A percentile compares a stretch with the other conserved stretches of the same genome.
Evolutionary conservation across 179 eudicot species (phyloP).

Genomic region (Carnegiea gigantea): DNA sequence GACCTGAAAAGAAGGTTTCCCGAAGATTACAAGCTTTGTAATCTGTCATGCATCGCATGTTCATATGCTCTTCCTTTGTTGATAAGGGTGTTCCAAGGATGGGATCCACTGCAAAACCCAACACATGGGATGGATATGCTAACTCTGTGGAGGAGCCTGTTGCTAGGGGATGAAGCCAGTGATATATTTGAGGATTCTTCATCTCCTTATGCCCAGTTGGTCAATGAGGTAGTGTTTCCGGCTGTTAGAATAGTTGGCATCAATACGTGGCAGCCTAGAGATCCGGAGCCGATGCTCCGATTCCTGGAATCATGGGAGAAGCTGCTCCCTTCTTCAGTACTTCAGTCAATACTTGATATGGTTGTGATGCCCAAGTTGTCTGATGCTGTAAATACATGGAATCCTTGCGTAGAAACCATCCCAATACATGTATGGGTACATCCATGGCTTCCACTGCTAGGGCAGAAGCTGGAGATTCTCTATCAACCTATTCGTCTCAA

Average conservation of each 20-base stretch:
- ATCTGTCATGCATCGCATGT: conserved; percentile 77
- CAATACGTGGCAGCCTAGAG: conserved; percentile 41
- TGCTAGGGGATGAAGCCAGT: conserved; percentile 51
- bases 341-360: conserved; percentile 38
- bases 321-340: conserved; percentile 33
- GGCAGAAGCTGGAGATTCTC: conserved; percentile 37
- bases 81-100: conserved; percentile 84
- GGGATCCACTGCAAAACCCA: conserved; percentile 87
- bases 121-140: conserved; percentile 57
- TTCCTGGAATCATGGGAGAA: conserved; percentile 37
- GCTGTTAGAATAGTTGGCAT: conserved; percentile 41
- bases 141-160: conserved; percentile 64
- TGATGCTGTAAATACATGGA: conserved; percentile 37
- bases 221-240: conserved; percentile 36
- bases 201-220: conserved; percentile 33
- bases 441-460: conserved; percentile 42
- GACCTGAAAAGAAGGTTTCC: conserved; percentile 56
- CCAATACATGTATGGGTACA: conserved; percentile 44
- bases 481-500: conserved; percentile 32
- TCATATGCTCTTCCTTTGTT: conserved; percentile 77
- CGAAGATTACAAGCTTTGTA: conserved; percentile 73
- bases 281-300: conserved; percentile 41
- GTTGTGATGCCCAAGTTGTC: conserved; percentile 41
- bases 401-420: conserved; percentile 38
- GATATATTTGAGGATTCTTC: conserved; percentile 39